Conservation (phyloP, 805 yeast genomes). For the Komagataella kurtzmanii region DNA sequence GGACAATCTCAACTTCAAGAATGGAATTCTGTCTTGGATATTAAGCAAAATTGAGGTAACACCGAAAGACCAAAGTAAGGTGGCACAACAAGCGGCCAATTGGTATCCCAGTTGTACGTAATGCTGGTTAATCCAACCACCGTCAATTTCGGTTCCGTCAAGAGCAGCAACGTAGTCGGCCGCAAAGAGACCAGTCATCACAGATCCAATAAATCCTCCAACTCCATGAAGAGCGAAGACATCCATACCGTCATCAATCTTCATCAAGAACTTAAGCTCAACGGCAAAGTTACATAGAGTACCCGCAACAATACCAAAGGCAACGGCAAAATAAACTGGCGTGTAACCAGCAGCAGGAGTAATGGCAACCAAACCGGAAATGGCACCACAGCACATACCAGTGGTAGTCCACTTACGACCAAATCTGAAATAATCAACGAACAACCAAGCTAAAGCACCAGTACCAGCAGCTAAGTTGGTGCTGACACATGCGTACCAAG, state of each 20-base stretch:
- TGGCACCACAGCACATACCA: slow-evolving; percentile 88
- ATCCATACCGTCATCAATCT: slow-evolving; percentile 90
- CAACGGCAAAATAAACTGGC: slow-evolving; percentile 79
- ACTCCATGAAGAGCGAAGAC: slow-evolving; percentile 90
- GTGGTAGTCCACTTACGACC: slow-evolving; percentile 88
- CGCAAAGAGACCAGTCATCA: slow-evolving; percentile 85
- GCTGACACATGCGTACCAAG: slow-evolving; percentile 88
- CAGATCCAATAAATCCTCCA: slow-evolving; percentile 79
- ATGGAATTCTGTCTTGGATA: slow-evolving; percentile 63
- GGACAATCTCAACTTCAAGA: slow-evolving; percentile 66
- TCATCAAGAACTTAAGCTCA: slow-evolving; percentile 57
- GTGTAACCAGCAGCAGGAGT: slow-evolving; percentile 97
- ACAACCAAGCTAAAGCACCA: slow-evolving; percentile 93
- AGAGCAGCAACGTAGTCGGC: slow-evolving; percentile 79
- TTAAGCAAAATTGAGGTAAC: slow-evolving; percentile 59
- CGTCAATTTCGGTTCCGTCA: slow-evolving; percentile 60
- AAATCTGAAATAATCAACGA: slow-evolving; percentile 67
- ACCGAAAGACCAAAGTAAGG: slow-evolving; percentile 62
- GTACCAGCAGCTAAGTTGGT: slow-evolving; percentile 89
- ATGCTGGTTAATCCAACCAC: slow-evolving; percentile 86
- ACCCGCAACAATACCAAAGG: slow-evolving; percentile 72
- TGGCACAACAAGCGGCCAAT: slow-evolving; percentile 62
- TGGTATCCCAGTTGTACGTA: slow-evolving; percentile 80
- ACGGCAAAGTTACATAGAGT: slow-evolving; percentile 75
- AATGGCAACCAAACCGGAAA: slow-evolving; percentile 88